Base-by-base conservation (phyloP, 208 protist species). In the Leptomonas pyrrhocoris region DNA sequence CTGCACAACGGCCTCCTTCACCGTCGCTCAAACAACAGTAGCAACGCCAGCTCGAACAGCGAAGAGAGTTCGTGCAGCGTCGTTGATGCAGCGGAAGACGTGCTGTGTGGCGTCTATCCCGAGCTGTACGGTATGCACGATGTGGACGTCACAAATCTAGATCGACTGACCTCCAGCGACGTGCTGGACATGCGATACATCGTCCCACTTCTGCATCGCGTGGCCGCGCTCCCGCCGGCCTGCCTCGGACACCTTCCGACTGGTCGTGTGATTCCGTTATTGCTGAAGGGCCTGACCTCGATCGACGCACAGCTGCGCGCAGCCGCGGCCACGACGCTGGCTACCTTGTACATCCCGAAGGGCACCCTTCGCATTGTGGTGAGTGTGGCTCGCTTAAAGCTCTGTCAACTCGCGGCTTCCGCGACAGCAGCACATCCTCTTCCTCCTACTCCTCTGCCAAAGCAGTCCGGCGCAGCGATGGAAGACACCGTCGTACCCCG, bases 121-220 rank as follows among this genome's bases (percentile, higher is more conserved):
- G 89, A 96, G 68, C 68, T 94, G 51, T 51, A 72, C 16, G 53
- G 58, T 11, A 59, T 74, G 45, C 77, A 73, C 19, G 91, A 96
- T 51, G 58, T 81, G 1, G 25, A 36, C 25, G 74, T 95, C 45
- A 55, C 70, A 12, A 61, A 88, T 12, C 81, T 93, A 50, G 76
- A 83, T n/a, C 68, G 43, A 21, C 68, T 80, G 15, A 49, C 61
- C 16, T 34, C 68, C 28, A 21, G 34, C 31, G 64, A 74, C 38
- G 60, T 86, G 16, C 73, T 90, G 28, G 92, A 97, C 66, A 83
- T 83, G 21, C 92, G 92, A 31, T 97, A 94, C 73, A 34, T 97
- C 12, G 65, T 94, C 25, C 92, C 92, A 23, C 81, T 97, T 30
- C 36, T 97, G 21, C 88, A 97, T 19, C 85, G 79, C 34, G 88